Conservation (phyloP, 768 basidiomycete species). For the Phylloporus sp. region DNA sequence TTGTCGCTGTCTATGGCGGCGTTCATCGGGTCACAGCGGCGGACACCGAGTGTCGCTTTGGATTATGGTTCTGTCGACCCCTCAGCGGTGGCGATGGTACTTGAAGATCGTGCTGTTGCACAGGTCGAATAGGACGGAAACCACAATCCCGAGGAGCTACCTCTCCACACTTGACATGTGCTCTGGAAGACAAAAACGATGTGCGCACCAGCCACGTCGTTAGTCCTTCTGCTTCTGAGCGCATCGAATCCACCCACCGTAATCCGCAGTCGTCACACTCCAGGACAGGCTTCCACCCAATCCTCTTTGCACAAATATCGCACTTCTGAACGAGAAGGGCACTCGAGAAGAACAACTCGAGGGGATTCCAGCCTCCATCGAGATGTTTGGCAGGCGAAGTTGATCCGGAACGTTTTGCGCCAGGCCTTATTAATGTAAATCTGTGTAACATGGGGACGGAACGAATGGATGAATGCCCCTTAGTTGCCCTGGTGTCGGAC, state of each 20-base stretch:
- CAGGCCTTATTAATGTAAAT: conserved; percentile 82
- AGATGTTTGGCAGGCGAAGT: conserved; percentile 25
- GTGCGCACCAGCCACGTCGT: conserved; percentile 8
- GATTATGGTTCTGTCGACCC: conserved; percentile 22
- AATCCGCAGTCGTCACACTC: conserved; percentile 89
- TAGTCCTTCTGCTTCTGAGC: conserved; percentile 11
- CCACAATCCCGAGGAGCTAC: conserved; percentile 76
- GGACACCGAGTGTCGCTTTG: conserved; percentile 25
- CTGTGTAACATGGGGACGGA: conserved; percentile 66
- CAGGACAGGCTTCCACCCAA: conserved; percentile 82
- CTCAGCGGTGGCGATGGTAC: conserved; percentile 25
- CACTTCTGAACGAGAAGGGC: conserved; percentile 71
- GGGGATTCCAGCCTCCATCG: conserved; percentile 61
- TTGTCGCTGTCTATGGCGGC: conserved; percentile 15
- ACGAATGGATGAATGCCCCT: conserved; percentile 68
- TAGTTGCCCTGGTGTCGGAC: conserved; percentile 63
- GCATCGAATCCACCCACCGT: conserved; percentile 39
- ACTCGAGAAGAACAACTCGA: conserved; percentile 74
- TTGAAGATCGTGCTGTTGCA: conserved; percentile 20
- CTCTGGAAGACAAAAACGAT: conserved; percentile 37
- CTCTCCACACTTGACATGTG: conserved; percentile 88
- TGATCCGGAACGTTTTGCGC: conserved; percentile 46
- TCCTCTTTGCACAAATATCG: conserved; percentile 73
- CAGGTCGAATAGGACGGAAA: conserved; percentile 37
- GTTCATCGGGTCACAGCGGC: conserved; percentile 24